A percentile compares a stretch with the other conserved stretches of the same genome.
Conservation (phyloP, 1,284 basidiomycete genomes). For the Austroboletus niveus region DNA sequence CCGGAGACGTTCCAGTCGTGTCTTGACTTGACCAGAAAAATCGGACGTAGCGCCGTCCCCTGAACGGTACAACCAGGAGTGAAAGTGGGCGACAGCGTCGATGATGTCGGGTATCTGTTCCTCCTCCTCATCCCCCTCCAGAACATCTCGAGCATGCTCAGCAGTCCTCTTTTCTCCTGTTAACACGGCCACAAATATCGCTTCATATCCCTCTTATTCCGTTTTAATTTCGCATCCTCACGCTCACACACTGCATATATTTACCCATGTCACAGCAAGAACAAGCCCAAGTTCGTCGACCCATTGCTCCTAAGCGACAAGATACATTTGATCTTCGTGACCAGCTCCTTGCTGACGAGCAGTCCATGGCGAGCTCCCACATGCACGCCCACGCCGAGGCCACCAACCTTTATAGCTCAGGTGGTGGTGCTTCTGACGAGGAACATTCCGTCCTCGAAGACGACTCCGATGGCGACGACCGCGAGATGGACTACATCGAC, state of each 20-base stretch:
- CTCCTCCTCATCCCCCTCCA: conserved; percentile 6
- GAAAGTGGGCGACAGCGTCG: conserved; percentile 6
- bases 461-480: conserved; percentile 69
- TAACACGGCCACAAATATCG: not conserved
- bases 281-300: conserved; percentile 17
- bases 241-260: conserved; percentile 2
- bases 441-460: conserved; percentile 78
- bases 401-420: conserved; percentile 36
- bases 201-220: not conserved
- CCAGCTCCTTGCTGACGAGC: conserved; percentile 61
- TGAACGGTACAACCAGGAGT: no score
- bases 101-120: conserved; percentile 3
- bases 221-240: not conserved
- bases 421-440: conserved; percentile 54
- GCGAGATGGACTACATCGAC: conserved; percentile 60
- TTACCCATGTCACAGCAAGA: conserved; percentile 24
- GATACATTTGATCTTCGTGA: conserved; percentile 72
- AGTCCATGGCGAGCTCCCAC: conserved; percentile 41
- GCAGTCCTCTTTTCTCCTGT: conserved; percentile 1
- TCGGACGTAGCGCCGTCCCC: not conserved
- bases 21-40: conserved; percentile 14
- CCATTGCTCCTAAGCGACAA: conserved; percentile 38
- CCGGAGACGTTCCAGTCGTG: conserved; percentile 9
- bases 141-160: conserved; percentile 21
- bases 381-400: conserved; percentile 59